A percentile compares a stretch with the other conserved stretches of the same genome.
Evolutionary conservation across 106 monocot species (phyloP).

Genomic region (Dendrobium catenatum): DNA sequence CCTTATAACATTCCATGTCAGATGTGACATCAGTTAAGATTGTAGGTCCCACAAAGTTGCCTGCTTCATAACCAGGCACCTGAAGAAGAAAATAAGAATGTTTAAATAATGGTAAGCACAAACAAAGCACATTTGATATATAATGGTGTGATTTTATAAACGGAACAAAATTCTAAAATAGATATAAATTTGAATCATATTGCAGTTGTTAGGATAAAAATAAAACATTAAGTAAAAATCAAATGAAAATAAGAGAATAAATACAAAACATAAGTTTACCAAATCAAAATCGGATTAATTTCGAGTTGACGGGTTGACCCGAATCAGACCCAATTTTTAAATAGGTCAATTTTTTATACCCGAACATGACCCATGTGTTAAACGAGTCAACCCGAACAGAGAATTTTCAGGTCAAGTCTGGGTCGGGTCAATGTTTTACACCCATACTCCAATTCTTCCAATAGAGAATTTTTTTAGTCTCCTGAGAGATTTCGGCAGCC

Average conservation of each 20-base stretch:
- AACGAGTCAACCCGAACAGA: no score
- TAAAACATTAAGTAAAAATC: background rate
- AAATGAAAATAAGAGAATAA: background rate
- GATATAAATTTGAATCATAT: background rate
- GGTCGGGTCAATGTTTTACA: no score
- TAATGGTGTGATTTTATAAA: background rate
- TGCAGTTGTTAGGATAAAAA: background rate
- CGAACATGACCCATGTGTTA: no score
- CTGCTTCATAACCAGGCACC: conserved; percentile 82
- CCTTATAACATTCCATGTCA: conserved; percentile 95
- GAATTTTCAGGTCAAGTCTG: no score
- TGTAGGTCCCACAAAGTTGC: conserved; percentile 96
- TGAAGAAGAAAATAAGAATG: conserved; percentile 14
- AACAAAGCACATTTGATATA: background rate
- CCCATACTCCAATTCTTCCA: no score
- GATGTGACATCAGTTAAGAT: conserved; percentile 67
- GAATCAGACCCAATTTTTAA: no score
- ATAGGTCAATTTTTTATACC: no score
- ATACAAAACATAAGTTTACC: background rate
- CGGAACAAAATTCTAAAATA: background rate
- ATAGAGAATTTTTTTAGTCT: no score
- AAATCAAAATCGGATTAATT: no score
- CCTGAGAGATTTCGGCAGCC: no score
- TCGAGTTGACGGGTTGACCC: no score
- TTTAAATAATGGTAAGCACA: background rate